Evolutionary conservation across 2,329 filamentous ascomycete species (phyloP).

Genomic region (Cladosporium sp.): DNA sequence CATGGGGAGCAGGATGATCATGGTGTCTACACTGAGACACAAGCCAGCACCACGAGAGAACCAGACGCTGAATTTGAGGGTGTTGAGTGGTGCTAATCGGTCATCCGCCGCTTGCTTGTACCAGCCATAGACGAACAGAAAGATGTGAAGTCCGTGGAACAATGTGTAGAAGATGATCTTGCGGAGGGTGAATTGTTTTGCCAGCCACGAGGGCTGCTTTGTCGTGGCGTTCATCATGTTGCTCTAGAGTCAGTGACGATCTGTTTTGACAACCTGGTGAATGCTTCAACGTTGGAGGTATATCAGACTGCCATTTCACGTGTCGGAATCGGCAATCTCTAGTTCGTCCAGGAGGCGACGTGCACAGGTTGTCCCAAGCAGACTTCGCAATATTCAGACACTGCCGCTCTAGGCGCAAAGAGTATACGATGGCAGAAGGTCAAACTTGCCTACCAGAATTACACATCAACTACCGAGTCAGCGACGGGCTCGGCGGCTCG

Average conservation of each 20-base stretch:
- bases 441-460: not conserved
- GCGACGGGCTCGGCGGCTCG: not conserved
- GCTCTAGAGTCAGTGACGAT: too few species aligned
- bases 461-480: conserved; percentile 1
- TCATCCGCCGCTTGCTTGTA: conserved; percentile 62
- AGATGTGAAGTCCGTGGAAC: conserved; percentile 34
- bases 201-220: conserved; percentile 24
- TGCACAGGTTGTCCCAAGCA: too few species aligned
- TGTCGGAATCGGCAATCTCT: too few species aligned
- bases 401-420: too few species aligned
- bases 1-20: conserved; percentile 87
- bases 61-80: conserved; percentile 84
- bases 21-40: conserved; percentile 73
- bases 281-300: too few species aligned
- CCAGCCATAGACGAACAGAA: conserved; percentile 34
- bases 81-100: conserved; percentile 71
- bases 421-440: not conserved
- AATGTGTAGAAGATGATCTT: conserved; percentile 32
- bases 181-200: conserved; percentile 28
- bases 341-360: too few species aligned
- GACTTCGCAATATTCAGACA: not conserved
- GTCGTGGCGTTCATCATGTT: not conserved
- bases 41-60: conserved; percentile 89
- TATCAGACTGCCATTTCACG: too few species aligned
- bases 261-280: too few species aligned